These are phyloP conservation scores for Gymnopus androsaceus DNA, from an alignment of 1,284 basidiomycete species.

Conservation along the genomic window DNA sequence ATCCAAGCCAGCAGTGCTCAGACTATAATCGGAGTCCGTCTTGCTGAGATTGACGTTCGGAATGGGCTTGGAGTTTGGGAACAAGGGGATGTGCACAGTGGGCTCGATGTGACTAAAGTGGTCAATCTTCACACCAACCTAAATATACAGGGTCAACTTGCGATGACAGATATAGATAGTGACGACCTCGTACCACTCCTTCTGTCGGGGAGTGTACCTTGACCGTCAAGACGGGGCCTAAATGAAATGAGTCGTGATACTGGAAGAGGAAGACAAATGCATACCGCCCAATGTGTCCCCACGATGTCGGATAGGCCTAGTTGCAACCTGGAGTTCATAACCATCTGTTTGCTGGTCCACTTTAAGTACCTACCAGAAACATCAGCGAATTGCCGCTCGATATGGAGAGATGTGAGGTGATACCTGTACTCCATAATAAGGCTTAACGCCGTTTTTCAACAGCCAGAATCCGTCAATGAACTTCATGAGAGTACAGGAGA, in stretches of 20 bases:
- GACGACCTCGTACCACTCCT: constrained; percentile 42
- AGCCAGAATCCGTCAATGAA: constrained; percentile 65
- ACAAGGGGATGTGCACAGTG: constrained; percentile 58
- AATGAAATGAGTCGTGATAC: constrained; percentile 2
- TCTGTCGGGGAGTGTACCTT: constrained; percentile 66
- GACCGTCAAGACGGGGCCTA: constrained; percentile 61
- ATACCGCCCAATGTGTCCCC: constrained; percentile 69
- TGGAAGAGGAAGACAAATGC: constrained; percentile 18
- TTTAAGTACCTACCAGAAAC: constrained; percentile 46
- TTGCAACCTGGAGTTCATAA: constrained; percentile 63
- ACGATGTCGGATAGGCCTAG: constrained; percentile 64
- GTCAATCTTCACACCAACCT: constrained; percentile 60
- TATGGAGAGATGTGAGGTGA: neutral
- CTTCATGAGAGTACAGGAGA: neutral
- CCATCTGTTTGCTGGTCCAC: constrained; percentile 44
- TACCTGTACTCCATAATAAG: constrained; percentile 48
- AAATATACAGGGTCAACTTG: neutral
- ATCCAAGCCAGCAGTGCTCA: constrained; percentile 46
- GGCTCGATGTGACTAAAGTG: constrained; percentile 54
- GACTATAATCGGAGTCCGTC: constrained; percentile 36
- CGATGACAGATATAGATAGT: neutral
- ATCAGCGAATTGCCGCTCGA: neutral
- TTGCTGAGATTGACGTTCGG: constrained; percentile 43
- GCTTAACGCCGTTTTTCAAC: constrained; percentile 64
- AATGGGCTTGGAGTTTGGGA: constrained; percentile 58